Base-by-base conservation (phyloP, 306 rosid species). In the Lupinus albus region DNA sequence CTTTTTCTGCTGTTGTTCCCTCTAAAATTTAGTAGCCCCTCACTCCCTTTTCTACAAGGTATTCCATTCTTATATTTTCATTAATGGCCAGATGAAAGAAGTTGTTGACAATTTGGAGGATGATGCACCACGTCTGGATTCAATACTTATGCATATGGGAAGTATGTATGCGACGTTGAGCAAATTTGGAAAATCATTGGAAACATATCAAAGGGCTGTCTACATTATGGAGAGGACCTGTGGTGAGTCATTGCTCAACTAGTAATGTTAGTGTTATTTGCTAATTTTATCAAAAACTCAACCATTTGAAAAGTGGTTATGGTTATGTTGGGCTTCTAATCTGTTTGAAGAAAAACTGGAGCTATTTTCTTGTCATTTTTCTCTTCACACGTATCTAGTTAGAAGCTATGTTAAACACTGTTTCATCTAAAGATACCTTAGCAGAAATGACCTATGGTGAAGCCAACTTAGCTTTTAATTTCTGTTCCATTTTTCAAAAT, bases 131-230 rank as follows among this genome's bases (percentile, higher is more conserved):
- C 80, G 67, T 77, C 75, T 88, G 71, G 94, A 86, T 85, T 81
- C 88, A 12, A 85, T 93, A 70, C 90, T 93, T 25, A 75, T 86
- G 85, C 98, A 93, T 79, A 90, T 93, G 97, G 97, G 97, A 64
- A 88, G 94, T 68, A 84, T 93, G 96, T 89, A 77, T 78, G 82
- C 84, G 25, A 72, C 83, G 47, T 79, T 93, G 79, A 81, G 77
- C 57, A 82, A 83, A 75, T 80, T 84, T 79, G 86, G 84, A 44
- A 85, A 86, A 59, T 87, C 96, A 9, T 13, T 83, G 61, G 68
- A 74, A 52, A 51, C 71, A 9, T 88, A 93, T 82, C 80, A 78
- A 81, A 88, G 96, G 81, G 86, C 97, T 60, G 70, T 88, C 76
- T 50, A 61, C 78, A 86, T 84, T 76, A 80, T 84, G 81, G 88